Conservation (phyloP, 2,329 filamentous ascomycete species). For the Fusarium equiseti region DNA sequence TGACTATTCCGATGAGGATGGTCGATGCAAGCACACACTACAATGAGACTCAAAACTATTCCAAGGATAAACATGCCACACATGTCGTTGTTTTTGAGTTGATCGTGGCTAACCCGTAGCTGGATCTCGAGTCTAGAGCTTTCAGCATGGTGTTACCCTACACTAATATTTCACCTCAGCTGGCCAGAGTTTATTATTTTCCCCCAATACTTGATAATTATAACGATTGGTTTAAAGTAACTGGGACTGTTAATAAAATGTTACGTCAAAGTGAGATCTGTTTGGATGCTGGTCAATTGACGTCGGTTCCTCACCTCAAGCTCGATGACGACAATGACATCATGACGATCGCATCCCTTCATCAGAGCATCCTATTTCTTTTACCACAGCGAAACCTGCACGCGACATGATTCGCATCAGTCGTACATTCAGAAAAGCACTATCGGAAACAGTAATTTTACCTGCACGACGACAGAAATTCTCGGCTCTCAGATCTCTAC, state of each 20-base stretch:
- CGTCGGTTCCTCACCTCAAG: no score
- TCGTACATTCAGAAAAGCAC: rapidly evolving
- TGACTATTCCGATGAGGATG: no score
- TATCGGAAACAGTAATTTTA: rapidly evolving
- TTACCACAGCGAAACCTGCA: neutral
- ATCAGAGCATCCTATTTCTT: neutral
- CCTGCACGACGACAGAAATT: neutral
- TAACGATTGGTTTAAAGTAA: no score
- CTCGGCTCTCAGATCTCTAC: neutral
- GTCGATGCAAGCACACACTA: no score
- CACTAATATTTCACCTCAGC: neutral
- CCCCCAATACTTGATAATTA: no score
- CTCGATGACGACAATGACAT: conserved; percentile 41
- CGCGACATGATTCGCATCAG: conserved; percentile 3
- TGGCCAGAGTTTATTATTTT: no score
- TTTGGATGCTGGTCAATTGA: neutral
- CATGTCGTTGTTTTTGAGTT: neutral
- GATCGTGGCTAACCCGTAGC: neutral
- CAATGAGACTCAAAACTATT: no score
- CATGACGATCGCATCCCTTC: neutral
- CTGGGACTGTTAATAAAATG: no score
- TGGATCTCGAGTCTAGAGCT: no score
- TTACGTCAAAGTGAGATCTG: neutral
- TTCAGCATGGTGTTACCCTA: no score
- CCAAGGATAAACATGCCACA: neutral